Conservation (phyloP, 1,284 basidiomycete species). For the Cryptococcus deneoformans region DNA sequence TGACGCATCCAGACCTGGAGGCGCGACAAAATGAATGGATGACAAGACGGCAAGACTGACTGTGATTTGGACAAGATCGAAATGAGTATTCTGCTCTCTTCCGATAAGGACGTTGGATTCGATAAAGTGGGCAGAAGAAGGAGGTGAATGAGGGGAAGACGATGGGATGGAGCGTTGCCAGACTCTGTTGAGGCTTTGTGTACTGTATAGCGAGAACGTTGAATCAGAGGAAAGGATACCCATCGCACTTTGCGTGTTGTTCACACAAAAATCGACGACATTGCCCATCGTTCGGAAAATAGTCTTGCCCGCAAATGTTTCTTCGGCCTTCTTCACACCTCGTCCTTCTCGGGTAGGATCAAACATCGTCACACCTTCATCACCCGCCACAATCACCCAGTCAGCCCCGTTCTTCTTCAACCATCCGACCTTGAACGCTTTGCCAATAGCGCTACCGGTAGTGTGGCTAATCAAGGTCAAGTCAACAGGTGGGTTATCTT, state of each 20-base stretch:
- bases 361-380: constrained; percentile 32
- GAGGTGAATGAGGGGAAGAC: constrained; percentile 7
- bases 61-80: constrained; percentile 44
- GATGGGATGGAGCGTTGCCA: constrained; percentile 41
- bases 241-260: constrained; percentile 36
- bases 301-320: constrained; percentile 6
- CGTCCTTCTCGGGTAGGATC: constrained; percentile 6
- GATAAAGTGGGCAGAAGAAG: constrained; percentile 34
- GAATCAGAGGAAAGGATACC: constrained; percentile 31
- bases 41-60: constrained; percentile 33
- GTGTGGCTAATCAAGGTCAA: background rate
- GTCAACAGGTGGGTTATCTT: constrained; percentile 28
- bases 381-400: constrained; percentile 34
- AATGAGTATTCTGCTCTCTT: constrained; percentile 29
- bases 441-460: constrained; percentile 12
- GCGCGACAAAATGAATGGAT: constrained; percentile 30
- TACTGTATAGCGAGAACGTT: constrained; percentile 34
- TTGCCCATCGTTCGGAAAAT: constrained; percentile 33
- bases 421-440: constrained; percentile 32
- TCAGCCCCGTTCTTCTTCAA: constrained; percentile 25
- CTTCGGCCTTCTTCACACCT: background rate
- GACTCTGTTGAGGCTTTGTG: constrained; percentile 29
- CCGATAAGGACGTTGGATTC: constrained; percentile 43
- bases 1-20: constrained; percentile 10
- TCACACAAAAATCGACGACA: constrained; percentile 38